Conservation (phyloP, 768 basidiomycete species). For the Mycena epipterygia region DNA sequence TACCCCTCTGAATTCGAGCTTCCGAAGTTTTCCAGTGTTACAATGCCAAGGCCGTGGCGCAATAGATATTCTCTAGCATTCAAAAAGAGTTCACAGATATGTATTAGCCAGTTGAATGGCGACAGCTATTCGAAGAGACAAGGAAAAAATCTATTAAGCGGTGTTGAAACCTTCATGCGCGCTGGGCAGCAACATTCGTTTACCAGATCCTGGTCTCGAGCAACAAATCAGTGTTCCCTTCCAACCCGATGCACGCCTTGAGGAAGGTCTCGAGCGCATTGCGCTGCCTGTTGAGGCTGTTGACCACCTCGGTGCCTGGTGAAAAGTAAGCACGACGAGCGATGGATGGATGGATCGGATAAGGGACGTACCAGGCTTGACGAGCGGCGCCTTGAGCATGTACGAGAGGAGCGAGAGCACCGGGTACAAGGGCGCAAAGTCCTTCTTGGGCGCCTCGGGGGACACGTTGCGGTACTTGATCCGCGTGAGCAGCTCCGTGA, state of each 20-base stretch:
- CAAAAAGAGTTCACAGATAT: neutral
- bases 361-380: conserved; percentile 79
- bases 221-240: conserved; percentile 86
- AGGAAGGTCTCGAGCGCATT: conserved; percentile 94
- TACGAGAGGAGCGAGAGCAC: conserved; percentile 94
- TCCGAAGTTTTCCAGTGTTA: too few relatives aligned
- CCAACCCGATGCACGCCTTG: conserved; percentile 93
- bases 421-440: conserved; percentile 89
- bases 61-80: neutral
- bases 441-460: conserved; percentile 54
- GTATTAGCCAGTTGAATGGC: conserved; percentile 36
- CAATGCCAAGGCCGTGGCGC: too few relatives aligned
- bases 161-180: conserved; percentile 36
- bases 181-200: conserved; percentile 36
- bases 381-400: conserved; percentile 99
- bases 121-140: neutral
- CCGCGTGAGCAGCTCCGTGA: conserved; percentile 94
- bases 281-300: conserved; percentile 94
- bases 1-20: too few relatives aligned
- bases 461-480: conserved; percentile 83
- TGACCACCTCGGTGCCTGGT: conserved; percentile 89
- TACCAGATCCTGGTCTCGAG: conserved; percentile 93
- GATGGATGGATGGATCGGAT: neutral
- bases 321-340: conserved; percentile 4
- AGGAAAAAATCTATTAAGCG: neutral